phyloP scores from a whole-genome alignment of 2,329 filamentous ascomycete genomes.

The Arthrobotrys musiformis region DNA sequence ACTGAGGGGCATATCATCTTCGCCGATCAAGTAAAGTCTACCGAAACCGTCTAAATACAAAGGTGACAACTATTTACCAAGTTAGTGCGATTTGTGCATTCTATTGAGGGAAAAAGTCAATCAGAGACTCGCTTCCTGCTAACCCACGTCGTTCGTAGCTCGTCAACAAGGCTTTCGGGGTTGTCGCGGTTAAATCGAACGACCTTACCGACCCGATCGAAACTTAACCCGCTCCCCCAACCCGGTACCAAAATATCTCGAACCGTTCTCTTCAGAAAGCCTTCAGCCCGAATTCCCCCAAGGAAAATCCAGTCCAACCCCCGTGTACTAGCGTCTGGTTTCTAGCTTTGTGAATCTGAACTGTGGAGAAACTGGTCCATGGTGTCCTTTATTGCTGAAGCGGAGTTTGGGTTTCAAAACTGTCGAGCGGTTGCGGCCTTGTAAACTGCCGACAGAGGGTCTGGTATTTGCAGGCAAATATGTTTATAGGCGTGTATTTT shows the following conservation, averaged over 20 bases:
- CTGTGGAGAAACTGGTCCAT: background rate
- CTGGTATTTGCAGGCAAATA: too few species aligned
- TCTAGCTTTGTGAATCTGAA: background rate
- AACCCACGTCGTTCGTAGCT: background rate
- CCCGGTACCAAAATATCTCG: background rate
- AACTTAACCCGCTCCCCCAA: background rate
- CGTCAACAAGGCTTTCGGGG: background rate
- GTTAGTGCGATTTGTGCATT: background rate
- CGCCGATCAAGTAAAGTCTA: background rate
- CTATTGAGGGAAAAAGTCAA: background rate
- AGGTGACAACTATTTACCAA: background rate
- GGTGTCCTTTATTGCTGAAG: too few species aligned
- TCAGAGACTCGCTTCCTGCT: background rate
- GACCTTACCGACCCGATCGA: background rate
- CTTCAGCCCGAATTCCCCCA: background rate
- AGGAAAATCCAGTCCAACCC: background rate
- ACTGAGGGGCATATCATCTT: background rate
- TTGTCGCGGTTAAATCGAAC: background rate
- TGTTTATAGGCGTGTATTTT: too few species aligned
- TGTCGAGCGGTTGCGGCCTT: too few species aligned
- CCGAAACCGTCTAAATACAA: conserved; percentile 5
- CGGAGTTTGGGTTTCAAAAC: too few species aligned
- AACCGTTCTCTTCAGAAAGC: background rate
- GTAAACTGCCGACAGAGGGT: too few species aligned
- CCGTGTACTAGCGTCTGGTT: background rate